These are phyloP conservation scores for Terfezia claveryi DNA, from an alignment of 495 filamentous ascomycete genomes.

Conservation along the genomic window DNA sequence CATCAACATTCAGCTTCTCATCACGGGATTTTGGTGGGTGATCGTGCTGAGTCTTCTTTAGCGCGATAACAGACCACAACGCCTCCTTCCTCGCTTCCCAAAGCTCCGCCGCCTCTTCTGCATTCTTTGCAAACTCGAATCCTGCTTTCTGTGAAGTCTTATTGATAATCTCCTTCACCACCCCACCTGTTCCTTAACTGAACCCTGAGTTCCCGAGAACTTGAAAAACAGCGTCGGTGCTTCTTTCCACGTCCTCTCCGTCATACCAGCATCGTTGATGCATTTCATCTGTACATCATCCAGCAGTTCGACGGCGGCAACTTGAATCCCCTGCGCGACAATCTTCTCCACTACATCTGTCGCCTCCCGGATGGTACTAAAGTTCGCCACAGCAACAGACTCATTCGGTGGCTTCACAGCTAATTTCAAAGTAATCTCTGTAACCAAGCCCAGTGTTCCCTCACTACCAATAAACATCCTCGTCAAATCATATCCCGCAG, in stretches of 20 bases:
- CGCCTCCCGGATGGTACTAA: conserved; percentile 50
- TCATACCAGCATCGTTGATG: conserved; percentile 49
- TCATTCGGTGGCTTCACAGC: conserved; percentile 49
- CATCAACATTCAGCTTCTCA: no score
- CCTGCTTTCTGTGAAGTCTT: conserved; percentile 30
- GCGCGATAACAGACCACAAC: conserved; percentile 52
- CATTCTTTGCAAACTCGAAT: conserved; percentile 52
- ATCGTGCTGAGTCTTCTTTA: conserved; percentile 11
- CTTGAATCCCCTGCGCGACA: conserved; percentile 47
- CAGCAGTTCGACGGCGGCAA: conserved; percentile 66
- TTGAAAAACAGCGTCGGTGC: conserved; percentile 68
- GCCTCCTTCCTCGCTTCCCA: conserved; percentile 61
- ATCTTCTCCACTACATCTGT: conserved; percentile 46
- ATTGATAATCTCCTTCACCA: conserved; percentile 43
- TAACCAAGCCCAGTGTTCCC: conserved; percentile 57
- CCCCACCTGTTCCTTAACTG: conserved; percentile 44
- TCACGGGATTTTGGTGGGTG: no score
- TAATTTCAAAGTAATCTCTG: conserved; percentile 54
- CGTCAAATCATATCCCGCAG: conserved; percentile 62
- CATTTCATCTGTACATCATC: conserved; percentile 66
- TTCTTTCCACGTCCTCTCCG: conserved; percentile 49
- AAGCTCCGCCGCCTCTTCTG: conserved; percentile 42
- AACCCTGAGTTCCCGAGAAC: conserved; percentile 48
- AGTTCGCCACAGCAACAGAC: conserved; percentile 54
- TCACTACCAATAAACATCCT: conserved; percentile 55